Evolutionary conservation across 169 alveolate species (phyloP).

Genomic region (Eimeria praecox): DNA sequence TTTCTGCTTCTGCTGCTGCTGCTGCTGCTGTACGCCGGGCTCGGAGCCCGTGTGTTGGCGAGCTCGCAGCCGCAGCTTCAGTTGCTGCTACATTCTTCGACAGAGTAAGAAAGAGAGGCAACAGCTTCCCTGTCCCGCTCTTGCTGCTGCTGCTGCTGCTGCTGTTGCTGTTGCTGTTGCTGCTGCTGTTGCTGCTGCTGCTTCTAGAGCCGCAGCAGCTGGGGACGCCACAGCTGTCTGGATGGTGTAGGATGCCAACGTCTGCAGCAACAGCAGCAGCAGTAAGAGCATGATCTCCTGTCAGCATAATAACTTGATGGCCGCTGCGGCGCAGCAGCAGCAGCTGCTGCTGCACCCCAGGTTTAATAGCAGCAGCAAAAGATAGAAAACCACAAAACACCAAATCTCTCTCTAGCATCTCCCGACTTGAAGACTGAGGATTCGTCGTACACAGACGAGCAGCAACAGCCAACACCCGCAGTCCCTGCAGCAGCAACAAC

Average conservation of each 20-base stretch:
- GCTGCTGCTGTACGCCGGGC: constrained; percentile 28
- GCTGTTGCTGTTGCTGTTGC: neutral
- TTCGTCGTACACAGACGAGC: constrained; percentile 88
- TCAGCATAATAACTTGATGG: constrained; percentile 95
- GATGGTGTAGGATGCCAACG: constrained; percentile 82
- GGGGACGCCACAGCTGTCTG: constrained; percentile 9
- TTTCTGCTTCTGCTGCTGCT: neutral
- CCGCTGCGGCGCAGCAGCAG: constrained; percentile 91
- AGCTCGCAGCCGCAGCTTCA: neutral
- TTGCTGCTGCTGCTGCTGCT: constrained; percentile 22
- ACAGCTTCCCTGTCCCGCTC: constrained; percentile 9
- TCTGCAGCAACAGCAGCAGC: constrained; percentile 97
- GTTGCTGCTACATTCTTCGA: neutral
- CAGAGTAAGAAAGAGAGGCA: constrained; percentile 5
- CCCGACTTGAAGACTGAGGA: constrained; percentile 88
- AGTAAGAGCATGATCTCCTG: constrained; percentile 99
- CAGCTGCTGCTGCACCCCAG: constrained; percentile 92
- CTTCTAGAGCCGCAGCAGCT: constrained; percentile 22
- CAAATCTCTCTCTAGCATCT: constrained; percentile 85
- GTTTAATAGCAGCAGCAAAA: constrained; percentile 97
- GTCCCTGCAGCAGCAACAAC: constrained; percentile 43
- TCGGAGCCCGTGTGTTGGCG: neutral
- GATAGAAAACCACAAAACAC: constrained; percentile 97
- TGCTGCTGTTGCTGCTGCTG: neutral
- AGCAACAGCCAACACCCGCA: constrained; percentile 29